A percentile compares a stretch with the other conserved stretches of the same genome.
Evolutionary conservation across 106 monocot species (phyloP).

Genomic region (Narthecium ossifragum): DNA sequence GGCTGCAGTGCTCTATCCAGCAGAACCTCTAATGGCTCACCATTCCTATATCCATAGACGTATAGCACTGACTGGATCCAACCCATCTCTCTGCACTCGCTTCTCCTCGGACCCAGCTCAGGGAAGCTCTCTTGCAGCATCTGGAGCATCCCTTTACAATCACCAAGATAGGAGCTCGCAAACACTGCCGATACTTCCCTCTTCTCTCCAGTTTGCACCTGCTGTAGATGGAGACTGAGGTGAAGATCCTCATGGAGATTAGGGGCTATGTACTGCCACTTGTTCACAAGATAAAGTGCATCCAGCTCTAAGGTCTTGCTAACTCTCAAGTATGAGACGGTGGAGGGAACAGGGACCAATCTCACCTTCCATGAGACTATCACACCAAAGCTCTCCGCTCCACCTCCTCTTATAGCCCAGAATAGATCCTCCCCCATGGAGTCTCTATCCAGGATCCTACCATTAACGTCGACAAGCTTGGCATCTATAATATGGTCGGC

Average conservation of each 20-base stretch:
- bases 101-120: not conserved
- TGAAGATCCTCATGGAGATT: constrained; percentile 21
- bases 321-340: constrained; percentile 23
- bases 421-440: constrained; percentile 11
- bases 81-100: constrained; percentile 16
- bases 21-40: not conserved
- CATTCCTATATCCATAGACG: not conserved
- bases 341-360: constrained; percentile 26
- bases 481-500: constrained; percentile 3
- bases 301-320: constrained; percentile 3
- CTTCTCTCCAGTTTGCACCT: not conserved
- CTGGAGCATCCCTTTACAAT: constrained; percentile 5
- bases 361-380: constrained; percentile 34
- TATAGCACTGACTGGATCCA: constrained; percentile 30
- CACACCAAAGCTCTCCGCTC: constrained; percentile 6
- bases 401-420: constrained; percentile 13
- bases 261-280: constrained; percentile 39
- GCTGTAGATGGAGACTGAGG: constrained; percentile 8
- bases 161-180: constrained; percentile 32
- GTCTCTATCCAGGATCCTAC: not conserved
- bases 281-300: constrained; percentile 16
- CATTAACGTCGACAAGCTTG: constrained; percentile 2
- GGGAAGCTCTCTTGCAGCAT: not conserved
- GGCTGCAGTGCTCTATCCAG: not conserved
- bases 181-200: constrained; percentile 10